These are phyloP conservation scores for Terfezia claveryi DNA, from an alignment of 495 filamentous ascomycete genomes.

Conservation along the genomic window DNA sequence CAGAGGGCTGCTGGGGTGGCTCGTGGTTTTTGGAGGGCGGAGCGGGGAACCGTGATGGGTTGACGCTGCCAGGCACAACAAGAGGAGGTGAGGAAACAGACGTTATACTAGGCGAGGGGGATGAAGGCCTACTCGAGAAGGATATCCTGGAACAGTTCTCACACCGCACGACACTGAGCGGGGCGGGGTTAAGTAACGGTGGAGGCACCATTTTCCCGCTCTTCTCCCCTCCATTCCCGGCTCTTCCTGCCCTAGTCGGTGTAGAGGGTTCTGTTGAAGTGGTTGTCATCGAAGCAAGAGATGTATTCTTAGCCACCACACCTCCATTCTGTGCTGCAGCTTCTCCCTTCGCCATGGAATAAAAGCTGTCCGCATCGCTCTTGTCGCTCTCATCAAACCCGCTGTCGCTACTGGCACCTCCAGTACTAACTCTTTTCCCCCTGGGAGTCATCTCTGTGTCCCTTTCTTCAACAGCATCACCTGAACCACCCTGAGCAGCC, in stretches of 20 bases:
- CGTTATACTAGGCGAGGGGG: background rate
- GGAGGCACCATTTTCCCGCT: background rate
- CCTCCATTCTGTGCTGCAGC: too few species aligned
- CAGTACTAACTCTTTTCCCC: background rate
- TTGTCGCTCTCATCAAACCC: background rate
- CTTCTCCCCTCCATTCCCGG: too few species aligned
- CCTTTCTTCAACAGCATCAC: background rate
- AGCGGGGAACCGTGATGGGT: background rate
- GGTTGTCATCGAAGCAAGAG: too few species aligned
- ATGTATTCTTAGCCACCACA: too few species aligned
- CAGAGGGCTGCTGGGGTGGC: background rate
- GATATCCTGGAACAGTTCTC: background rate
- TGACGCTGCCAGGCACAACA: background rate
- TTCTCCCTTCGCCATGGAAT: too few species aligned
- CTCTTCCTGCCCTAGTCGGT: too few species aligned
- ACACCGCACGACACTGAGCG: background rate
- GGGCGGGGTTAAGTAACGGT: background rate
- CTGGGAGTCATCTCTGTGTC: background rate
- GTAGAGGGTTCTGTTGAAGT: too few species aligned
- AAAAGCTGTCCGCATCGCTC: background rate
- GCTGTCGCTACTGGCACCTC: background rate
- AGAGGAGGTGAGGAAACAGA: background rate
- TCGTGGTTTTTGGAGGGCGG: background rate
- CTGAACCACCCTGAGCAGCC: background rate
- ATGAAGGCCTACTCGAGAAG: background rate